Percentiles rank a stretch among this genome's conserved stretches.
Evolutionary conservation across 2,329 filamentous ascomycete genomes (phyloP).

Genomic region (Trichoderma oligosporum): DNA sequence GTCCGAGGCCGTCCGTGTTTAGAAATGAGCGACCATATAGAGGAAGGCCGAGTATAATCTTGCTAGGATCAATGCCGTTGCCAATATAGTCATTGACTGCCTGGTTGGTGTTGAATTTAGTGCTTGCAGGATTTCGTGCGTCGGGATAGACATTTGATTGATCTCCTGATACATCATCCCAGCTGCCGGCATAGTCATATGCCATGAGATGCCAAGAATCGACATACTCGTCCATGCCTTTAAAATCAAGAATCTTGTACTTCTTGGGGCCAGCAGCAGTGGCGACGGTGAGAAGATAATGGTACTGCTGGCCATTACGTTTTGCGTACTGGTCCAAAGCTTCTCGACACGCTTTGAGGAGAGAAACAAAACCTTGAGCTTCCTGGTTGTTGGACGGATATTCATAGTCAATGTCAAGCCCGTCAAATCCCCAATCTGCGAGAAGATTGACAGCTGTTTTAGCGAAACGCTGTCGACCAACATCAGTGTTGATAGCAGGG

Average conservation of each 20-base stretch:
- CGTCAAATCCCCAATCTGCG: conserved; percentile 61
- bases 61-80: conserved; percentile 55
- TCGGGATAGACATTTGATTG: conserved; percentile 65
- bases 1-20: conserved; percentile 63
- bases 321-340: conserved; percentile 44
- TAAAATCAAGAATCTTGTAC: conserved; percentile 49
- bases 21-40: conserved; percentile 76
- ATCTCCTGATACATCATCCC: conserved; percentile 61
- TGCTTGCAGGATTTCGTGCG: conserved; percentile 48
- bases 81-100: conserved; percentile 54
- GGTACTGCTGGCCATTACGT: conserved; percentile 39
- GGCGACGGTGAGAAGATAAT: conserved; percentile 51
- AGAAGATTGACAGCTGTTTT: conserved; percentile 64
- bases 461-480: conserved; percentile 63
- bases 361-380: conserved; percentile 39
- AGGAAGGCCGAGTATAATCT: conserved; percentile 73
- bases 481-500: conserved; percentile 56
- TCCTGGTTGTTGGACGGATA: conserved; percentile 42
- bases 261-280: conserved; percentile 46
- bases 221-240: conserved; percentile 53
- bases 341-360: conserved; percentile 42
- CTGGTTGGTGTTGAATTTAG: conserved; percentile 64
- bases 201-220: conserved; percentile 64
- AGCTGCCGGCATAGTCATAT: conserved; percentile 68
- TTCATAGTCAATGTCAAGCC: conserved; percentile 57